These are phyloP conservation scores for Veloporphyrellus conicus DNA, from an alignment of 1,284 basidiomycete species.

Conservation along the genomic window DNA sequence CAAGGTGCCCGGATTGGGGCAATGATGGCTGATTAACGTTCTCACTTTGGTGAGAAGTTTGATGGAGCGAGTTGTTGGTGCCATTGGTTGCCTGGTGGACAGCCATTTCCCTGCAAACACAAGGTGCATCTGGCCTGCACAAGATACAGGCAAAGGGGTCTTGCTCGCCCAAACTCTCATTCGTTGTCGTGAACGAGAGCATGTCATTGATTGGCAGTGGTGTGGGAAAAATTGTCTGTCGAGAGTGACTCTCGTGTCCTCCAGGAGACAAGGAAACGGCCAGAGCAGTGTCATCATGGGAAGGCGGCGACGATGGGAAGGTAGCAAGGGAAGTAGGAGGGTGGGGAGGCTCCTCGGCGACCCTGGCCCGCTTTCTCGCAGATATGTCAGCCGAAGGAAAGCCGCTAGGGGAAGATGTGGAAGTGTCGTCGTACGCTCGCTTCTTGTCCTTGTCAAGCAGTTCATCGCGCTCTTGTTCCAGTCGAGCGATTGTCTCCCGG, in stretches of 20 bases:
- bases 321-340: conserved; percentile 27
- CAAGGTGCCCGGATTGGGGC: conserved; percentile 15
- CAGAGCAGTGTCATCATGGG: conserved; percentile 11
- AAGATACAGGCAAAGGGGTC: conserved; percentile 53
- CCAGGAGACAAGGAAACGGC: conserved; percentile 7
- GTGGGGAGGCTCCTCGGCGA: conserved; percentile 32
- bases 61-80: conserved; percentile 7
- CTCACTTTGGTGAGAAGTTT: conserved; percentile 14
- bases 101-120: conserved; percentile 67
- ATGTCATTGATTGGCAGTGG: conserved; percentile 27
- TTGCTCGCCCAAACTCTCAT: conserved; percentile 27
- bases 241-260: conserved; percentile 12
- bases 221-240: conserved; percentile 20
- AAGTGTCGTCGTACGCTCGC: conserved; percentile 51
- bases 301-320: conserved; percentile 20
- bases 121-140: conserved; percentile 65
- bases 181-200: conserved; percentile 33
- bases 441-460: conserved; percentile 46
- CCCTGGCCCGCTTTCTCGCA: conserved; percentile 42
- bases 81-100: conserved; percentile 39
- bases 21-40: conserved; percentile 26
- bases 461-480: conserved; percentile 45
- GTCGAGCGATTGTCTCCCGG: conserved; percentile 53
- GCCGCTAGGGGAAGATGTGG: conserved; percentile 28
- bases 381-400: conserved; percentile 19